Conservation (phyloP, 2,329 filamentous ascomycete species). For the Monilinia polystroma region DNA sequence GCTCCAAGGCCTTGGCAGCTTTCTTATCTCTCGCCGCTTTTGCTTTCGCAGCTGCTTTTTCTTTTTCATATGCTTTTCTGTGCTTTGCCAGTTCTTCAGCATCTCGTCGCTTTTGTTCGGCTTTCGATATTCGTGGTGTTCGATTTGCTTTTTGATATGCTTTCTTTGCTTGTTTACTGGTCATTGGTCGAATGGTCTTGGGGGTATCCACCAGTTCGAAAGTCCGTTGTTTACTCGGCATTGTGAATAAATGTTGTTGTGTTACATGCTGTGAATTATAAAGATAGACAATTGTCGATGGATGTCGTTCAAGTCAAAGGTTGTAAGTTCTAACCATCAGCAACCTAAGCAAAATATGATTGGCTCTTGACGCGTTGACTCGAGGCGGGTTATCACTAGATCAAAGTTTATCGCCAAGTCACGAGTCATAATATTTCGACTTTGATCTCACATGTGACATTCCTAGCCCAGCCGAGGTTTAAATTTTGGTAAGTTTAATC, state of each 20-base stretch:
- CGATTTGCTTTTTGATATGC: conserved; percentile 46
- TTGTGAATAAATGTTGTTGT: neutral
- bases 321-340: neutral
- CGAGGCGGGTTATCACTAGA: neutral
- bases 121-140: conserved; percentile 45
- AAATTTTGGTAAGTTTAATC: too few relatives aligned
- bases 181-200: conserved; percentile 46
- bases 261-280: neutral
- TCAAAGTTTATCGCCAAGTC: neutral
- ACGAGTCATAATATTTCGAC: neutral
- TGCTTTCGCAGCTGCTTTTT: conserved; percentile 53
- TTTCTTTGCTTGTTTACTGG: conserved; percentile 50
- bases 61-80: conserved; percentile 53
- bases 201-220: conserved; percentile 45
- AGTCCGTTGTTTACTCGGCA: conserved; percentile 14
- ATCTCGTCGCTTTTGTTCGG: conserved; percentile 42
- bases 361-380: neutral
- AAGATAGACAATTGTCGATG: neutral
- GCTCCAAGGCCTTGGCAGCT: conserved; percentile 52
- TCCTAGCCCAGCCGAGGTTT: too few relatives aligned
- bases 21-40: conserved; percentile 54
- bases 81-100: conserved; percentile 44
- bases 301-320: neutral
- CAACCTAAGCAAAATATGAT: neutral
- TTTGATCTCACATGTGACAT: too few relatives aligned